Percentiles rank a stretch among this genome's conserved stretches.
phyloP scores from a whole-genome alignment of 805 yeast genomes.

The Cyberlindnera mycetangii region DNA sequence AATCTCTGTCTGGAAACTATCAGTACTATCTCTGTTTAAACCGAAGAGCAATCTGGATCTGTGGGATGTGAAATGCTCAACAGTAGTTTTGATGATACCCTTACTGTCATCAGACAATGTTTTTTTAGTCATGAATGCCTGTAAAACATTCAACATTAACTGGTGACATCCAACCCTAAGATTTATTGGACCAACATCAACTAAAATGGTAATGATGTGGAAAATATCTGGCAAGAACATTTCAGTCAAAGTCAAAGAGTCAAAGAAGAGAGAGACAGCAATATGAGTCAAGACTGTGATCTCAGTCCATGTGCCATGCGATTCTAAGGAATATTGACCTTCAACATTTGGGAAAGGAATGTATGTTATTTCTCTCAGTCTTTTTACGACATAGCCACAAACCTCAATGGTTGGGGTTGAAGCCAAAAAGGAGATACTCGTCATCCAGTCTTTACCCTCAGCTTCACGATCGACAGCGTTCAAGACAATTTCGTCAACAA shows the following conservation, averaged over 20 bases:
- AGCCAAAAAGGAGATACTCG: constrained; percentile 58
- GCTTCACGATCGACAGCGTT: constrained; percentile 75
- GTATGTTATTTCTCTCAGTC: constrained; percentile 53
- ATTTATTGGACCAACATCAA: constrained; percentile 48
- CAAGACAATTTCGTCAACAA: constrained; percentile 72
- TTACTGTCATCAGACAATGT: constrained; percentile 40
- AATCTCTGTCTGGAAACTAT: constrained; percentile 33
- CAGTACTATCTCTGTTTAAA: constrained; percentile 50
- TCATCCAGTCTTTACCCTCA: constrained; percentile 68
- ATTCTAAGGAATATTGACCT: constrained; percentile 43
- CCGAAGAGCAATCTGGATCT: constrained; percentile 70
- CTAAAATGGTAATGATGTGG: constrained; percentile 58
- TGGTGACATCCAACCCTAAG: constrained; percentile 61
- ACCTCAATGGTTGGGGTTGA: constrained; percentile 69
- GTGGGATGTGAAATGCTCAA: constrained; percentile 46
- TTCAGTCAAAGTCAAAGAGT: constrained; percentile 58
- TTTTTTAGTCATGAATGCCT: constrained; percentile 60
- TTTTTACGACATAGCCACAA: constrained; percentile 58
- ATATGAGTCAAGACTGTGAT: constrained; percentile 64
- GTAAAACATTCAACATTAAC: constrained; percentile 62
- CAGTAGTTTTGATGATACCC: constrained; percentile 43
- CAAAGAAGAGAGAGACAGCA: constrained; percentile 65
- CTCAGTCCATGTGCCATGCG: constrained; percentile 66
- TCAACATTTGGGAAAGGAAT: constrained; percentile 43
- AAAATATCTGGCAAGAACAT: constrained; percentile 70